Percentiles rank a stretch among this genome's conserved stretches.
Conservation (phyloP, 176 grass and related monocot species). For the Phyllostachys edulis region DNA sequence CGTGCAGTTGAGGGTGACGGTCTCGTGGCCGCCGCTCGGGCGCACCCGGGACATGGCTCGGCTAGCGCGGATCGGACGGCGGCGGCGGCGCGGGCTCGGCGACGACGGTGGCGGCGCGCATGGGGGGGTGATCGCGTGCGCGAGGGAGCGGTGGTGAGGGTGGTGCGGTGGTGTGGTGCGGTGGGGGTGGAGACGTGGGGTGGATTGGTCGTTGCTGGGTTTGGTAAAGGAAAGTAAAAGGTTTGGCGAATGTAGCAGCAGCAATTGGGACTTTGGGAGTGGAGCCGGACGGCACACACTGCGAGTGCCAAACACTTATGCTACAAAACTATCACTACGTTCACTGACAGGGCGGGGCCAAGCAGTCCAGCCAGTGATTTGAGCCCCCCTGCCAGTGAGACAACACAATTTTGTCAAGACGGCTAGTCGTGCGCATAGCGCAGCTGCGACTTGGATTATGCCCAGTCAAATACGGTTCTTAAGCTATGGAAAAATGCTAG, state of each 20-base stretch:
- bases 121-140: not conserved
- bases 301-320: not conserved
- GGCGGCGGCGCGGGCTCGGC: not conserved
- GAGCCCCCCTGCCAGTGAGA: not conserved
- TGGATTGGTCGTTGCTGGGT: slow-evolving; percentile 40
- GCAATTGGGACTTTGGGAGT: slow-evolving; percentile 6
- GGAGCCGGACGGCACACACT: slow-evolving; percentile 20
- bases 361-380: rapidly evolving
- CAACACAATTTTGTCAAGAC: rapidly evolving
- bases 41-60: not conserved
- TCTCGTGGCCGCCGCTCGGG: not conserved
- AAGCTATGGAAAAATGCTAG: not conserved
- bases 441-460: not conserved
- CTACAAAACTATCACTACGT: not conserved
- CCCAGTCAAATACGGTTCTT: slow-evolving; percentile 18
- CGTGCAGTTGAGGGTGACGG: slow-evolving; percentile 38
- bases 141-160: not conserved
- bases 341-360: not conserved
- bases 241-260: slow-evolving; percentile 21
- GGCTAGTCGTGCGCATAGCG: not conserved
- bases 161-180: not conserved
- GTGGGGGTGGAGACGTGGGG: slow-evolving; percentile 14
- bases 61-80: slow-evolving; percentile 6
- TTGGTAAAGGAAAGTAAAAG: slow-evolving; percentile 29
- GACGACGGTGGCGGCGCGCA: slow-evolving; percentile 2